Percentiles rank a stretch among this genome's conserved stretches.
Evolutionary conservation across 176 grass and related monocot genomes (phyloP).

Genomic region (Bolboschoenus planiculmis): DNA sequence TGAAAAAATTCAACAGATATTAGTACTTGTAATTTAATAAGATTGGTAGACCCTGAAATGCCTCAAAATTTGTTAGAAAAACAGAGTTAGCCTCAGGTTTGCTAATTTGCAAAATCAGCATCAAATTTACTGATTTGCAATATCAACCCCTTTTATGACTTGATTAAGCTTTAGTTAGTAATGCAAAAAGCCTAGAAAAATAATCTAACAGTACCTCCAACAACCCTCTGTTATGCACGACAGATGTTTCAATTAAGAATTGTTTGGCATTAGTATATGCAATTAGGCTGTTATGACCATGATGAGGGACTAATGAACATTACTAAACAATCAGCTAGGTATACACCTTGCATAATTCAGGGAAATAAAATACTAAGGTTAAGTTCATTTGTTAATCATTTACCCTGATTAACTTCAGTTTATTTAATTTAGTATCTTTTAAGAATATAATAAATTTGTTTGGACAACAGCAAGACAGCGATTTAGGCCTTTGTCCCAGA

Average conservation of each 20-base stretch:
- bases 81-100: neutral
- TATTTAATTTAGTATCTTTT: no score
- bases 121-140: neutral
- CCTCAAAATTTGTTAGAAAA: neutral
- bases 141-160: neutral
- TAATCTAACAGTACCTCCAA: neutral
- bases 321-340: neutral
- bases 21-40: neutral
- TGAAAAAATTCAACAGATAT: neutral
- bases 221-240: neutral
- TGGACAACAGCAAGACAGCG: neutral
- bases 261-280: neutral
- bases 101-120: neutral
- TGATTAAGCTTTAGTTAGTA: neutral
- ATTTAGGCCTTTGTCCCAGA: neutral
- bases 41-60: neutral
- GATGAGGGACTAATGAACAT: no score
- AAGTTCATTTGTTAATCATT: neutral
- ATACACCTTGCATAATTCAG: neutral
- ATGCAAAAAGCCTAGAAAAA: neutral
- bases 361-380: neutral
- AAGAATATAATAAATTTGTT: neutral
- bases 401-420: neutral
- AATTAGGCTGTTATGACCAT: neutral
- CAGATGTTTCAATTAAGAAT: neutral